Evolutionary conservation across 208 protist species (phyloP).

Genomic region (Trypanosoma platydactyli): DNA sequence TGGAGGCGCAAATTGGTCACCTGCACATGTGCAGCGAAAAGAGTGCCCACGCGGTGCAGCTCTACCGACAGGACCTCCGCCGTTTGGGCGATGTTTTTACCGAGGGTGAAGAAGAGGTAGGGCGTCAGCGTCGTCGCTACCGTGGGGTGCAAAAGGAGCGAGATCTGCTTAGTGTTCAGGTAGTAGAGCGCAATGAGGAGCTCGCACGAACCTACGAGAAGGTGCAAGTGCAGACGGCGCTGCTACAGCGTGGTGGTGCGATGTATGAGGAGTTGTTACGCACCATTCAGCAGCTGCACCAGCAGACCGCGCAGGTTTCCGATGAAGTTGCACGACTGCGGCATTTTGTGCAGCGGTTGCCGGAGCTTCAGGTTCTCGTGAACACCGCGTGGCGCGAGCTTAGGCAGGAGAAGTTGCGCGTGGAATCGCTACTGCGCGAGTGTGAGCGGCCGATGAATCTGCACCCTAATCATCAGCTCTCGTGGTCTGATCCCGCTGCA

Average conservation of each 20-base stretch:
- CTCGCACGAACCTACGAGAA: conserved; percentile 96
- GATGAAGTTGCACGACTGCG: conserved; percentile 56
- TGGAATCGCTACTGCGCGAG: conserved; percentile 93
- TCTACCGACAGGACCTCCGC: conserved; percentile 74
- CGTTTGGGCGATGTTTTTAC: conserved; percentile 93
- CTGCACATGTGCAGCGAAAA: conserved; percentile 44
- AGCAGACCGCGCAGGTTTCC: conserved; percentile 44
- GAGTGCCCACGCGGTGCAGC: conserved; percentile 37
- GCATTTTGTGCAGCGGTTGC: conserved; percentile 48
- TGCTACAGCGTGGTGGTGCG: conserved; percentile 92
- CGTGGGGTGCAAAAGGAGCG: conserved; percentile 93
- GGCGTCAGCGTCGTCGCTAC: conserved; percentile 91
- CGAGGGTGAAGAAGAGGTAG: conserved; percentile 86
- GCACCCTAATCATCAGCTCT: conserved; percentile 95
- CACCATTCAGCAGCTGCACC: conserved; percentile 66
- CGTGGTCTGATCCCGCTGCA: conserved; percentile 94
- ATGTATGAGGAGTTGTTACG: conserved; percentile 90
- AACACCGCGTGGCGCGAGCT: conserved; percentile 71
- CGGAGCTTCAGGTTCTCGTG: conserved; percentile 61
- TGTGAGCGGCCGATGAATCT: conserved; percentile 95
- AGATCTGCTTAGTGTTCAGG: conserved; percentile 91
- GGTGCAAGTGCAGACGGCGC: conserved; percentile 93
- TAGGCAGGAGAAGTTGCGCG: conserved; percentile 71
- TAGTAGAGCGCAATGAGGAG: conserved; percentile 95
- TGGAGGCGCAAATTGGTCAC: conserved; percentile 45